Evolutionary conservation across 164 flowering plant species (phyloP), one percentile per base, ranked within the genome.

Genomic region (Malania oleifera): DNA sequence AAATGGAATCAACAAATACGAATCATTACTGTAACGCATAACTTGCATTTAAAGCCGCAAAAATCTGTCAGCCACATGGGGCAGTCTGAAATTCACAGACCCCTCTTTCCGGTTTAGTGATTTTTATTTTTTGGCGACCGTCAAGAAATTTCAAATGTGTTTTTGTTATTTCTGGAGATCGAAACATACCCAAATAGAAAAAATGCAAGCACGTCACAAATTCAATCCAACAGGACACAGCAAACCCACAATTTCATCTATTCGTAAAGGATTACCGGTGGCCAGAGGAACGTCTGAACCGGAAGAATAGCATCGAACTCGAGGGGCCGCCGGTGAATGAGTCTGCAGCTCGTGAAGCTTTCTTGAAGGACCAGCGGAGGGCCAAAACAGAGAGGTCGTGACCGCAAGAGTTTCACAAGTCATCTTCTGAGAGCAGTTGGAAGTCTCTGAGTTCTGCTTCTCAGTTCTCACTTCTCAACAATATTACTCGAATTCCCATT

Each of bases 271-370:
- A 47, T 61, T 71, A 75, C 78, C 83, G 52, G 66, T 60, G 1
- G 69, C 29, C 46, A 61, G 28, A 13, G 65, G 60, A 17, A 39
- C 11, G 18, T 76, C 71, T 35, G 70, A 59, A 62, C 59, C 59
- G 15, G 78, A 60, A 62, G 65, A 64, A 28, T 76, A 74, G 54
- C 78, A 73, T 26, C 48, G 52, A 63, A 72, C 55, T 54, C 50
- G 28, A 14, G 34, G 40, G 20, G 59, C 24, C 20, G 71, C 4
- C 20, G 7, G n/a, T 35, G 45, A 19, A 29, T 22, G 23, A 23
- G 51, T 10, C 1, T 47, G n/a, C 51, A 52, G 46, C 17, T 49
- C 49, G 7, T 57, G 29, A 14, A 40, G 52, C 53, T 41, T 43
- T 19, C 37, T 58, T 12, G 59, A 35, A 38, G 34, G 60, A 29